Evolutionary conservation across 371 early-diverging fungal species (phyloP).

Genomic region (Smittium culicis): DNA sequence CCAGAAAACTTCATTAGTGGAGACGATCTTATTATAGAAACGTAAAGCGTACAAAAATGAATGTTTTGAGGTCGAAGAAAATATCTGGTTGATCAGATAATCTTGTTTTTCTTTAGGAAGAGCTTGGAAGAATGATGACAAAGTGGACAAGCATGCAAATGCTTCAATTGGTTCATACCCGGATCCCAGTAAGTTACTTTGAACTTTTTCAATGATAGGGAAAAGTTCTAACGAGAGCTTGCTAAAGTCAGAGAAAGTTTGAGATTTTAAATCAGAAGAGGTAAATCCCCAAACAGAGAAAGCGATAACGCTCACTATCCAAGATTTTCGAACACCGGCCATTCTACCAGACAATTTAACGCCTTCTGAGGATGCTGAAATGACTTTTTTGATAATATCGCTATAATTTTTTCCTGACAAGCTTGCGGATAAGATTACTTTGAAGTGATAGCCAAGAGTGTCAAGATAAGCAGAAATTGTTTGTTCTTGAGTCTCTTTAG

Average conservation of each 20-base stretch:
- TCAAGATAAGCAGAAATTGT: slow-evolving; percentile 47
- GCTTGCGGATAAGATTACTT: slow-evolving; percentile 38
- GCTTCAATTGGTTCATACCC: slow-evolving; percentile 59
- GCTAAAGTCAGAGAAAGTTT: not conserved
- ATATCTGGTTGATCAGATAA: slow-evolving; percentile 19
- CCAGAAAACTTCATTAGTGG: slow-evolving; percentile 58
- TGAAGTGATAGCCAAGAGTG: slow-evolving; percentile 45
- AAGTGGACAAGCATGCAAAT: slow-evolving; percentile 44
- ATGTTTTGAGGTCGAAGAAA: slow-evolving; percentile 36
- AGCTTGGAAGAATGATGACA: slow-evolving; percentile 20
- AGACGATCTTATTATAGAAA: slow-evolving; percentile 57
- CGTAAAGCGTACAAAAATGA: slow-evolving; percentile 69
- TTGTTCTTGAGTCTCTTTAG: slow-evolving; percentile 66
- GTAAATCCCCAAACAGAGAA: slow-evolving; percentile 32
- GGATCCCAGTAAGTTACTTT: slow-evolving; percentile 45
- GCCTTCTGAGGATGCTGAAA: slow-evolving; percentile 34
- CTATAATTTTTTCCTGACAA: slow-evolving; percentile 32
- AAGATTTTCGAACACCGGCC: slow-evolving; percentile 17
- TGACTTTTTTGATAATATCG: slow-evolving; percentile 43
- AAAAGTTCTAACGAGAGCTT: slow-evolving; percentile 29
- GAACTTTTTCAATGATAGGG: slow-evolving; percentile 43
- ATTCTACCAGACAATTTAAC: slow-evolving; percentile 28
- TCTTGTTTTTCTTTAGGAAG: slow-evolving; percentile 14
- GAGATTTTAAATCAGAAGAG: not conserved
- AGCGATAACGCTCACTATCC: slow-evolving; percentile 20